Base-by-base conservation (phyloP, 495 filamentous ascomycete species). In the Talaromyces ruber region DNA sequence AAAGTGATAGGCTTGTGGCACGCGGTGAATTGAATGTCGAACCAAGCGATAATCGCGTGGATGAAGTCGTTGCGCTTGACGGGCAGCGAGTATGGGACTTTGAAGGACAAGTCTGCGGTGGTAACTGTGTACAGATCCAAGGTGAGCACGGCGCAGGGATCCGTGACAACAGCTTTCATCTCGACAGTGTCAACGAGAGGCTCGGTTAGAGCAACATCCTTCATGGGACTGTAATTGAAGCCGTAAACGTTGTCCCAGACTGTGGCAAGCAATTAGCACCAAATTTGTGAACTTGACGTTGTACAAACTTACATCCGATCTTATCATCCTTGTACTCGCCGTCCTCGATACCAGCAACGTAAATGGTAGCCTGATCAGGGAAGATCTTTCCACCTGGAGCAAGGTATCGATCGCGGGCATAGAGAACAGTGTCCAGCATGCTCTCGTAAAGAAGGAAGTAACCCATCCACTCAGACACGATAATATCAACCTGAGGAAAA, bases 381-480 rank as follows among this genome's bases (percentile, higher is more conserved):
- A 96, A 93, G 63, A 97, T 92, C 62, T 96, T 81, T 30, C 94
- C 94, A 64, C 85, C 90, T 16, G 88, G 85, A 55, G 76, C 80
- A 39, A 99, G 87, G 78, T 98, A 99, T 62, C 79, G 84, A 81
- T 99, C 93, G 67, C 94, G 85, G 21, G 94, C 94, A 71, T 89
- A 96, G 45, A 99, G 85, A 14, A 99, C 95, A 39, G 90, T 95
- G 63, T 96, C 93, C 62, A 99, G 78, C 94, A 99, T 99, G 78
- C 88, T 90, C 82, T 99, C 94, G 78, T 97, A 99, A 47, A 98
- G 84, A 52, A 99, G 84, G 78, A 94, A 96, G 79, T 99, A 99
- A 52, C 94, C 94, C 94, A 99, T 99, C 94, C 94, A 99, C 78
- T 99, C 94, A 30, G 91, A 96, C 64, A 99, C 91, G 76, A 99